A percentile compares a stretch with the other conserved stretches of the same genome.
Evolutionary conservation across 495 filamentous ascomycete species (phyloP).

Genomic region (Penicillium coffeae): DNA sequence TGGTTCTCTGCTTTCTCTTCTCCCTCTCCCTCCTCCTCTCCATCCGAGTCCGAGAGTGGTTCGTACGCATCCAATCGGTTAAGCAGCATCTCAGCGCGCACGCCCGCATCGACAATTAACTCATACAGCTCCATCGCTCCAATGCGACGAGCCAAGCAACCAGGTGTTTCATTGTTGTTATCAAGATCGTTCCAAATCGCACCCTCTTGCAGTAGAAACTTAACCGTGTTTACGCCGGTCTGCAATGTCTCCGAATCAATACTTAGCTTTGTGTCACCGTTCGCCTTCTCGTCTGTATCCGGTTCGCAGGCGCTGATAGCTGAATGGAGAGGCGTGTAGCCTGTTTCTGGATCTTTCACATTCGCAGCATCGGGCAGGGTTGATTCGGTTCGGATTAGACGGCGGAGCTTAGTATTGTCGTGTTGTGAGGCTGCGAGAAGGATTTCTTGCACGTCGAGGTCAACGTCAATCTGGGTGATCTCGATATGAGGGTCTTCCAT

Average conservation of each 20-base stretch:
- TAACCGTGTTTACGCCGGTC: slow-evolving; percentile 60
- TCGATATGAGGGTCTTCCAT: slow-evolving; percentile 21
- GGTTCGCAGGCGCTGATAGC: slow-evolving; percentile 81
- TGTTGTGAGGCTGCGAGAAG: slow-evolving; percentile 83
- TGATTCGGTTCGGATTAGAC: slow-evolving; percentile 60
- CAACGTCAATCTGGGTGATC: slow-evolving; percentile 35
- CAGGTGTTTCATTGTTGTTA: slow-evolving; percentile 79
- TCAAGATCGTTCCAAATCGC: slow-evolving; percentile 98
- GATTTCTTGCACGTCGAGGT: slow-evolving; percentile 49
- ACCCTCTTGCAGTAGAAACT: slow-evolving; percentile 75
- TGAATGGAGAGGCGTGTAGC: slow-evolving; percentile 82
- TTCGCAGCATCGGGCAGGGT: slow-evolving; percentile 56
- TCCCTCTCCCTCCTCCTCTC: slow-evolving; percentile 46
- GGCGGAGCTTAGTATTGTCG: slow-evolving; percentile 68
- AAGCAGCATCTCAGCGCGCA: slow-evolving; percentile 83
- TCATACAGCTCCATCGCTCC: slow-evolving; percentile 73
- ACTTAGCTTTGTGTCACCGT: slow-evolving; percentile 14
- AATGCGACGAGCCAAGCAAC: slow-evolving; percentile 74
- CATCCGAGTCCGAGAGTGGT: slow-evolving; percentile 58
- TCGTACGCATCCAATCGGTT: slow-evolving; percentile 74
- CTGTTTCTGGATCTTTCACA: slow-evolving; percentile 78
- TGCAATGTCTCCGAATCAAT: slow-evolving; percentile 44
- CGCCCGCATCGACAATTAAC: slow-evolving; percentile 84
- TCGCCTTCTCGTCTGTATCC: slow-evolving; percentile 32
- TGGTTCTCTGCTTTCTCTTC: slow-evolving; percentile 24